Evolutionary conservation across 2,329 filamentous ascomycete species (phyloP).

Genomic region (Phialemoniopsis sp.): DNA sequence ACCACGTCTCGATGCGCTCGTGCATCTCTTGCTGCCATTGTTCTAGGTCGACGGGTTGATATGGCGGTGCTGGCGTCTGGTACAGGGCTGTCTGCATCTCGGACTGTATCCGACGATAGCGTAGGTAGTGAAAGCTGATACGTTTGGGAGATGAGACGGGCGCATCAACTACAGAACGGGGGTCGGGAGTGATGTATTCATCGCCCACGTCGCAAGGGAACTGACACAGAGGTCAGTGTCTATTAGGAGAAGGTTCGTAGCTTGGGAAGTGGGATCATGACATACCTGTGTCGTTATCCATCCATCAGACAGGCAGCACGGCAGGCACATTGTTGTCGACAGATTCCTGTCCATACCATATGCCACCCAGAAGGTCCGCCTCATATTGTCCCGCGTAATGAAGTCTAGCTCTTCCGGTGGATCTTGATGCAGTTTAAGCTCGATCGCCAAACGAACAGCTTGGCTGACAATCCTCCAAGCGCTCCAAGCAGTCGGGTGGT

Average conservation of each 20-base stretch:
- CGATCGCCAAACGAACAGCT: conserved; percentile 5
- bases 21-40: conserved; percentile 4
- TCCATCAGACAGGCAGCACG: conserved; percentile 4
- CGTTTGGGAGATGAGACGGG: not conserved
- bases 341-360: conserved; percentile 7
- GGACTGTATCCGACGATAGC: conserved; percentile 4
- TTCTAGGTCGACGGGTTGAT: conserved; percentile 1
- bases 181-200: not conserved
- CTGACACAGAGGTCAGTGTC: not conserved
- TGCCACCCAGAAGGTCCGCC: conserved; percentile 8
- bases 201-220: conserved; percentile 4
- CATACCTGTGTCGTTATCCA: conserved; percentile 3
- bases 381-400: conserved; percentile 4
- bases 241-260: too few species aligned
- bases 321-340: not conserved
- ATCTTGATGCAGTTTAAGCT: conserved; percentile 6
- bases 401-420: conserved; percentile 1
- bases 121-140: conserved; percentile 1
- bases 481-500: conserved; percentile 2
- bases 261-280: too few species aligned
- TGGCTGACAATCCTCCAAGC: conserved; percentile 3
- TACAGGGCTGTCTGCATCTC: conserved; percentile 4
- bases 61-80: not conserved
- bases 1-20: conserved; percentile 2
- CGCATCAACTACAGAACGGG: too few species aligned